A percentile compares a stretch with the other conserved stretches of the same genome.
Evolutionary conservation across 2,329 filamentous ascomycete genomes (phyloP).

Genomic region (Aspergillus viridinutans): DNA sequence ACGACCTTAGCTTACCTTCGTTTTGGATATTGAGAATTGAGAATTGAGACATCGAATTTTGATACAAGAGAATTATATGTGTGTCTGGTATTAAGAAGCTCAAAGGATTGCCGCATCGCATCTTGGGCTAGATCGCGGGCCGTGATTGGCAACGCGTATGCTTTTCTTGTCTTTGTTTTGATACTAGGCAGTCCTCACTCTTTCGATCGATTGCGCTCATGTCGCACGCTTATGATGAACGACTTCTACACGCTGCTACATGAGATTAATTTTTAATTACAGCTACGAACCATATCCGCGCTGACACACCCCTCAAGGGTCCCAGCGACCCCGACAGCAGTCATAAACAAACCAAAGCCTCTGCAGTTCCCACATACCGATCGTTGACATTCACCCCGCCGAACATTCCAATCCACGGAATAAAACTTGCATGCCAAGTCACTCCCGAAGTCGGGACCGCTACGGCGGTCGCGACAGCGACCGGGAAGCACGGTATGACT

Average conservation of each 20-base stretch:
- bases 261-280: not conserved
- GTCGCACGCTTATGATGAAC: not conserved
- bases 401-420: not conserved
- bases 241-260: not conserved
- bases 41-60: not conserved
- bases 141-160: not conserved
- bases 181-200: not conserved
- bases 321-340: not conserved
- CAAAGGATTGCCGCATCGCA: not conserved
- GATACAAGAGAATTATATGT: not conserved
- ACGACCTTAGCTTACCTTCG: not conserved
- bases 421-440: conserved; percentile 24
- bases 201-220: not conserved
- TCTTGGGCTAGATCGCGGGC: not conserved
- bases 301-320: not conserved
- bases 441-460: conserved; percentile 32
- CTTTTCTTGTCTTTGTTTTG: not conserved
- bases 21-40: not conserved
- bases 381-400: not conserved
- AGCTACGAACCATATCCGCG: not conserved
- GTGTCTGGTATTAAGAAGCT: not conserved
- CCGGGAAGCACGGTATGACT: conserved; percentile 10
- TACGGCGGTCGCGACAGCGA: conserved; percentile 22
- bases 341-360: not conserved
- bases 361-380: not conserved